Base-by-base conservation (phyloP, 148 eudicot species). In the Amaranthus palmeri region DNA sequence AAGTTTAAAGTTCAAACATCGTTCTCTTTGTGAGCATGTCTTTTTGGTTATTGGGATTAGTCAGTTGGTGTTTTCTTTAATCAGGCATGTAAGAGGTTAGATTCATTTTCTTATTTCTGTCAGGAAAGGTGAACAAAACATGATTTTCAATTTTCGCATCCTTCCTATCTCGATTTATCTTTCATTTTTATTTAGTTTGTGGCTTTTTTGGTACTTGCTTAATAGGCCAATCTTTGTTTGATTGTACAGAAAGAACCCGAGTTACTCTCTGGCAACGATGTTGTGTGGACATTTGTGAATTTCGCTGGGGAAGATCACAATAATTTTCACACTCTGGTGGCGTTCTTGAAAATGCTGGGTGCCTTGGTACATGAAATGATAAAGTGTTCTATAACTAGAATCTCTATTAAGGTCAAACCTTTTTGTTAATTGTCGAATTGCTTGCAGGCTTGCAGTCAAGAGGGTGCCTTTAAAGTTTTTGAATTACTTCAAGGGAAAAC, bases 241-340 rank as follows among this genome's bases (percentile, higher is more conserved):
- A 10, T 61, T 78, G 15, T 69, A 3, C 85, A 95, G 98, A 95
- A 89, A 82, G 97, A 91, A 77, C 97, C 98, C 63, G 98, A 95
- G 80, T 85, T 95, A 71, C 83, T 95, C 82, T 84, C 87, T 52
- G 96, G 97, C 71, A 95, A 95, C 83, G 98, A 95, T 81, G 97
- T 85, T 56, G 60, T 95, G 72, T 95, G 98, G 98, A 95, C 97
- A 43, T 91, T 95, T 81, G 96, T 95, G 25, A 86, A 86, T 78
- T 91, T 91, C 80, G 91, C 98, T 70, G 98, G 97, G 67, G 97
- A 95, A 79, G 98, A 91, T 81, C 98, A 95, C 74, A 85, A 87
- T 44, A 95, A 95, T 83, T 88, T 88, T 77, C 89, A 91, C 46
- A 95, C 98, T 14, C 82, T 95, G 68, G 98, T 82, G 73, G 97